Base-by-base conservation (phyloP, 768 basidiomycete species). In the Amanita jacksonii region DNA sequence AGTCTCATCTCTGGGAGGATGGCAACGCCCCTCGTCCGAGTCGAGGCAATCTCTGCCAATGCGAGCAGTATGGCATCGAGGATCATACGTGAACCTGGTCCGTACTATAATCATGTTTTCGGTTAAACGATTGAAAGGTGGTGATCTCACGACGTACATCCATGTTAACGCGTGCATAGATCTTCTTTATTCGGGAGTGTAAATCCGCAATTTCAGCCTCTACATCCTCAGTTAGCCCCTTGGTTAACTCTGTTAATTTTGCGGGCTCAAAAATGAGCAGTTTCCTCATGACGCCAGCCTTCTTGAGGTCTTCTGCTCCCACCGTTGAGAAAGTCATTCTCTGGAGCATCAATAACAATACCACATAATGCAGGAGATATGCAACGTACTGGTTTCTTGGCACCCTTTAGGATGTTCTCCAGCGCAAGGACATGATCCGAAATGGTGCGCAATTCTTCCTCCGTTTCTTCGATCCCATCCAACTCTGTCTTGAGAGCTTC, bases 151-250 rank as follows among this genome's bases (percentile, higher is more conserved):
- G 18, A 56, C 57, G 25, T 47, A 63, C 60, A 49, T 59, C 54
- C 57, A 60, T 57, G 51, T 58, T 61, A 43, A 62, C 55, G 45
- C 40, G 43, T 42, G 46, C 54, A 54, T 60, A 59, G 25, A 62
- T 61, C 43, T 58, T 51, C 48, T 56, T 56, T 45, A 61, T 48
- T 46, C 49, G 38, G 47, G 49, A 48, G 30, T 55, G 49, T 15
- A 61, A 51, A 43, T 52, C 49, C 42, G 35, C 24, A 45, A 57
- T 53, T 52, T 51, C 49, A 47, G 52, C 50, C 41, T 54, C 49
- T 44, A 44, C 47, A 30, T 33, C 30, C 49, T 48, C 16, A 5
- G n/a, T 47, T 27, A 53, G 38, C 36, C n/a, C 36, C 5, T 41
- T 49, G 28, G 45, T 41, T 47, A 56, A 50, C 47, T 53, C 49